phyloP scores from a whole-genome alignment of 1,139 yeast species.

The Suhomyces ambrosiae region DNA sequence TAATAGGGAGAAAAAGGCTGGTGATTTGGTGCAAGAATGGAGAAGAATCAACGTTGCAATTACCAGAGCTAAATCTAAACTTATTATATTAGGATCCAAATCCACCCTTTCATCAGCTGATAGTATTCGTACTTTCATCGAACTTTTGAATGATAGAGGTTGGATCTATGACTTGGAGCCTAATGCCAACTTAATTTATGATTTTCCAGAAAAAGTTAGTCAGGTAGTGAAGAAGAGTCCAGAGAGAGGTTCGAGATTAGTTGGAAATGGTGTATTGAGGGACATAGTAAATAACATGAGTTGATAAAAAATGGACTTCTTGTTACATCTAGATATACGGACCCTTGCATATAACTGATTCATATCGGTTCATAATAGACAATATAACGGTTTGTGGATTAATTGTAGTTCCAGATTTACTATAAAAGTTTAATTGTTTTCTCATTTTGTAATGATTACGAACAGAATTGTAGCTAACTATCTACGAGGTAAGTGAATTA shows the following conservation, averaged over 20 bases:
- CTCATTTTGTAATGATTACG: too few relatives aligned
- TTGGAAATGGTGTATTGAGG: slow-evolving; percentile 25
- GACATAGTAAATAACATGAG: slow-evolving; percentile 28
- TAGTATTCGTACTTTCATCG: slow-evolving; percentile 63
- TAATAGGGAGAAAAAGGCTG: slow-evolving; percentile 65
- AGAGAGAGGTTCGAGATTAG: slow-evolving; percentile 16
- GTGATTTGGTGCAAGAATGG: slow-evolving; percentile 85
- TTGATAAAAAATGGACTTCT: background rate
- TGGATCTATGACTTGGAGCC: slow-evolving; percentile 67
- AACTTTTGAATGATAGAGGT: slow-evolving; percentile 54
- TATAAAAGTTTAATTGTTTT: too few relatives aligned
- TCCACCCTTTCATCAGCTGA: slow-evolving; percentile 58
- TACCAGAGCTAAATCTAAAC: slow-evolving; percentile 84
- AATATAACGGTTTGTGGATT: too few relatives aligned
- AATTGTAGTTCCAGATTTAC: too few relatives aligned
- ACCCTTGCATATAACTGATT: too few relatives aligned
- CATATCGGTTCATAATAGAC: too few relatives aligned
- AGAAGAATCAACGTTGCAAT: slow-evolving; percentile 91
- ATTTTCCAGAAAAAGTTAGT: slow-evolving; percentile 14
- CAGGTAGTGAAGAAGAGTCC: slow-evolving; percentile 1
- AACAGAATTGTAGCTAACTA: too few relatives aligned
- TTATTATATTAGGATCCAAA: slow-evolving; percentile 79
- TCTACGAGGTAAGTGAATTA: too few relatives aligned
- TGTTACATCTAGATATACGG: too few relatives aligned
- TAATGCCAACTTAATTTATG: slow-evolving; percentile 43